Conservation (phyloP, 2,329 filamentous ascomycete species). For the Iodosphaeria phyllophila region DNA sequence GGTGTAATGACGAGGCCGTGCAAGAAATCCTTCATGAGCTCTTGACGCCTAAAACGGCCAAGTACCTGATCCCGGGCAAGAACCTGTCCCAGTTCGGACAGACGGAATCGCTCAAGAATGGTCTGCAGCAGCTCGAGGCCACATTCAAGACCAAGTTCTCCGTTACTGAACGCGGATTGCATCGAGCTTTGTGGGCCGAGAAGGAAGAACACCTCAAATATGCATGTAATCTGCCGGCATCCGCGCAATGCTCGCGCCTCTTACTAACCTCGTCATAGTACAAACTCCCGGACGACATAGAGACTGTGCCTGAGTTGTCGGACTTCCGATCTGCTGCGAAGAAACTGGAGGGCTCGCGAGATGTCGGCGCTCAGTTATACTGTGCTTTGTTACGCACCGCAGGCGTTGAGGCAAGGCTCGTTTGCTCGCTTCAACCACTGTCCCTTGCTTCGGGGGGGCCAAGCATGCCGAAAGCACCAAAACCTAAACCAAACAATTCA, state of each 20-base stretch:
- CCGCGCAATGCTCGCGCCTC: neutral
- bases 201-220: slow-evolving; percentile 38
- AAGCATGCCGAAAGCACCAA: slow-evolving; percentile 21
- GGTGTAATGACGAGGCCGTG: slow-evolving; percentile 64
- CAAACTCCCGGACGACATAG: slow-evolving; percentile 40
- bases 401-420: slow-evolving; percentile 65
- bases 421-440: slow-evolving; percentile 78
- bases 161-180: slow-evolving; percentile 52
- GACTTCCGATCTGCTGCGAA: slow-evolving; percentile 60
- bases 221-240: slow-evolving; percentile 19
- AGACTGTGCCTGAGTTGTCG: slow-evolving; percentile 46
- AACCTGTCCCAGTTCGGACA: slow-evolving; percentile 55
- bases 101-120: slow-evolving; percentile 60
- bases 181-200: slow-evolving; percentile 59
- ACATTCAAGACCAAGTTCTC: slow-evolving; percentile 53
- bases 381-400: slow-evolving; percentile 70
- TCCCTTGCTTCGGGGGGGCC: slow-evolving; percentile 42
- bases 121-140: slow-evolving; percentile 48
- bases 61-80: slow-evolving; percentile 48
- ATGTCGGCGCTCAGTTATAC: slow-evolving; percentile 78
- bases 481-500: slow-evolving; percentile 11
- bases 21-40: slow-evolving; percentile 48
- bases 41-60: slow-evolving; percentile 44
- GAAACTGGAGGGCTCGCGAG: slow-evolving; percentile 60
- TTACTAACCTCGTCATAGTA: slow-evolving; percentile 20